Evolutionary conservation across 495 filamentous ascomycete species (phyloP), one percentile per base, ranked within the genome.

Genomic region (Trypethelium eluteriae): DNA sequence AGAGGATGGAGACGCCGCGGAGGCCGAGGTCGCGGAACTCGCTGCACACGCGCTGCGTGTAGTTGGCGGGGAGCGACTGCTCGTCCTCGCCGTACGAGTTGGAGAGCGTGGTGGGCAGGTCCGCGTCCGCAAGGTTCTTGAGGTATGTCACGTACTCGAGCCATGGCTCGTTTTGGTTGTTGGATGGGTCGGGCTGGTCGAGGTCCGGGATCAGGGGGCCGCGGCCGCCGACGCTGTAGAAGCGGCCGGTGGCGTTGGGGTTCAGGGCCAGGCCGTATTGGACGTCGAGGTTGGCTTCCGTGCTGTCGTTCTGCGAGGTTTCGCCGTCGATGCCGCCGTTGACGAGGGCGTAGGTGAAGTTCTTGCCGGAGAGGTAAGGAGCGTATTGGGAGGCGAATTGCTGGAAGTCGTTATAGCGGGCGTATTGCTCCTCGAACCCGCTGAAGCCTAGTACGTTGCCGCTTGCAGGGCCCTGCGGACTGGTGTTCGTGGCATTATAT

Each of bases 21-120:
- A 84, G 84, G 46, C 89, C 90, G 16, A 94, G 84, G 74, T 90
- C 83, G 53, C 83, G 83, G 74, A 83, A 85, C 47, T 87, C 73
- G 73, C 88, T 84, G 79, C 91, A 94, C 3, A 91, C 88, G 47
- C 79, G 81, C 53, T 78, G 77, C 50, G 89, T 86, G 70, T 92
- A 95, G 1, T 80, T 74, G 41, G 79, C 72, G 0, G 90, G 89
- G 0, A 94, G 83, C 3, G 84, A 88, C 77, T 93, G 74, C 73
- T 96, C 91, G 59, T 92, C 84, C 69, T 93, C 90, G 49, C 89
- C 89, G 73, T 94, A 96, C 0, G 87, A 91, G 53, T 86, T 91
- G 44, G 88, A 87, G 67, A 96, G 83, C 12, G 89, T 85, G 67
- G 88, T 85, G 1, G 91, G 91, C 10, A 96, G 80, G 7, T 85